phyloP scores from a whole-genome alignment of 2,329 filamentous ascomycete species.

The Fusarium sp. region DNA sequence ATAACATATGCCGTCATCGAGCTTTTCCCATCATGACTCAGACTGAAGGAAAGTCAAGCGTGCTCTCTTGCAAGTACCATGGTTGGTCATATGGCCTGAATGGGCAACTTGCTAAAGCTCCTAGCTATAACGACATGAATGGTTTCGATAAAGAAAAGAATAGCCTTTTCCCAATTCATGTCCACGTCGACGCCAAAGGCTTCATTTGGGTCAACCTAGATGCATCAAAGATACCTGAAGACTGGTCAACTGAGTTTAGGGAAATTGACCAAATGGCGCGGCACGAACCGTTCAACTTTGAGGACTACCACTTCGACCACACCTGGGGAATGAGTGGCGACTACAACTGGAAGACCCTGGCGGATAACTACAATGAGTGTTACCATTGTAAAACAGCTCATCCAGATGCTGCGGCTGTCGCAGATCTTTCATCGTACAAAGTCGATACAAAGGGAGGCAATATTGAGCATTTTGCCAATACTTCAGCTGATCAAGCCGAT shows the following conservation, averaged over 20 bases:
- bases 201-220: constrained; percentile 74
- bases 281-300: constrained; percentile 61
- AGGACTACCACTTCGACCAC: constrained; percentile 70
- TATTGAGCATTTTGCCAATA: constrained; percentile 36
- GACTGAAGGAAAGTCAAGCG: constrained; percentile 64
- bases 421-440: constrained; percentile 17
- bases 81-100: constrained; percentile 72
- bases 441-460: constrained; percentile 30
- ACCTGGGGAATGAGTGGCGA: constrained; percentile 67
- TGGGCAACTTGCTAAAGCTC: constrained; percentile 72
- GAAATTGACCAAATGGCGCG: constrained; percentile 57
- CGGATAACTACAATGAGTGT: constrained; percentile 46
- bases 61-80: constrained; percentile 73
- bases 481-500: constrained; percentile 4
- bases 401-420: constrained; percentile 7
- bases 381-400: constrained; percentile 36
- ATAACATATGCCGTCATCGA: constrained; percentile 73
- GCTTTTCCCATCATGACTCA: constrained; percentile 70
- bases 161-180: constrained; percentile 67
- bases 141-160: constrained; percentile 70
- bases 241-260: constrained; percentile 63
- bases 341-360: constrained; percentile 73
- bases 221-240: constrained; percentile 59
- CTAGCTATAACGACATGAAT: constrained; percentile 68
- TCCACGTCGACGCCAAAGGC: constrained; percentile 65